Evolutionary conservation across 208 protist species (phyloP).

Genomic region (Angomonas ambiguus): DNA sequence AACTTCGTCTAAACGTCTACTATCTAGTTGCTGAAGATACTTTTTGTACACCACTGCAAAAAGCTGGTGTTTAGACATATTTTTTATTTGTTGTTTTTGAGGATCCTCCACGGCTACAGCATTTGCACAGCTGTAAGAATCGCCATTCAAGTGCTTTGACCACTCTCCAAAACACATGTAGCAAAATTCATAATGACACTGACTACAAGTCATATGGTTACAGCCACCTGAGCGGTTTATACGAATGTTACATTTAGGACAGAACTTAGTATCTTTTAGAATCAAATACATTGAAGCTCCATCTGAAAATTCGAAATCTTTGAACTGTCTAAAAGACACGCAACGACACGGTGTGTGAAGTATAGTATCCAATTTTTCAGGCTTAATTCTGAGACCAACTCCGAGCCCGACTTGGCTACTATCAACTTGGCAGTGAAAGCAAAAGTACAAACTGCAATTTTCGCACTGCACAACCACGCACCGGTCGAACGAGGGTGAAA

Average conservation of each 20-base stretch:
- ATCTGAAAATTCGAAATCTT: background rate
- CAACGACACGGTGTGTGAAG: background rate
- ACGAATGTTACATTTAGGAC: background rate
- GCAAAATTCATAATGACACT: conserved; percentile 1
- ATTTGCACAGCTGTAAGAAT: background rate
- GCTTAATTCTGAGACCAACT: background rate
- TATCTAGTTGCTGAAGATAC: background rate
- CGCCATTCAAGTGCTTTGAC: background rate
- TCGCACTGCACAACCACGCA: background rate
- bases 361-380: background rate
- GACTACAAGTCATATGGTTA: background rate
- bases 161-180: conserved; percentile 1
- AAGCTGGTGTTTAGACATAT: too few relatives aligned
- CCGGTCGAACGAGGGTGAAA: background rate
- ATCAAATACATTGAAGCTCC: background rate
- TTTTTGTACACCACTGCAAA: background rate
- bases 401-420: background rate
- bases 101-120: background rate
- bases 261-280: background rate
- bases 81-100: conserved; percentile 1
- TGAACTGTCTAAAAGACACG: background rate
- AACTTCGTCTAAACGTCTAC: background rate
- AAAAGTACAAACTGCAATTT: background rate
- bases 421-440: background rate
- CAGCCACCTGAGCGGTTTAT: background rate